Evolutionary conservation across 768 basidiomycete species (phyloP), one percentile per base, ranked within the genome.

Genomic region (Rhodotorula toruloides): DNA sequence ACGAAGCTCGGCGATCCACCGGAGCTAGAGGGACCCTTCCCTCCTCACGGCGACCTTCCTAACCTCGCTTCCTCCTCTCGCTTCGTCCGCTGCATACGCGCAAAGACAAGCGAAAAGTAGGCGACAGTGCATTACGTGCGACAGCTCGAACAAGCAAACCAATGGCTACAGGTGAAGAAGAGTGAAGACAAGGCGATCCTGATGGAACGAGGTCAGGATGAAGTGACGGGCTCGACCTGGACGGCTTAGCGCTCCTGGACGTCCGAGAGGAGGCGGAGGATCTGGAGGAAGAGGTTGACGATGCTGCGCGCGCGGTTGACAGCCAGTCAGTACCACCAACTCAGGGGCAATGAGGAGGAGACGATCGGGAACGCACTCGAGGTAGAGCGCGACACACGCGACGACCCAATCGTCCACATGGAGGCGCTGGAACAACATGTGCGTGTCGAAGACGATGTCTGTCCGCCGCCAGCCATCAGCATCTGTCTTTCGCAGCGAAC

Each of bases 371-470:
- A 86, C 86, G 72, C 79, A 88, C 85, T 97, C 94, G 61, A 97
- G 86, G 79, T 97, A 98, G n/a, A 98, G 84, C 71, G 86, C 87
- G 75, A 97, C 87, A 25, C 90, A 83, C 42, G 87, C 94, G 80
- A 96, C 80, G 72, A 96, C 91, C 77, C 84, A 91, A 77, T 99
- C 96, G 71, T 99, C 96, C 7, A 91, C 90, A 3, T 88, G 90
- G 27, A 96, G 80, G 65, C 85, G 85, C 73, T 86, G 86, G 79
- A 89, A 91, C 81, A 98, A 93, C 69, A 85, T 76, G 77, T 88
- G 91, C 4, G 68, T 65, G 40, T 69, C 61, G 25, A 59, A 67
- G 25, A 62, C 48, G 47, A 74, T 65, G 58, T 60, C n/a, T n/a
- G n/a, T n/a, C n/a, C n/a, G n/a, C n/a, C n/a, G n/a, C n/a, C n/a